Conservation (phyloP, 176 grass and related monocot genomes). For the Lolium perenne region DNA sequence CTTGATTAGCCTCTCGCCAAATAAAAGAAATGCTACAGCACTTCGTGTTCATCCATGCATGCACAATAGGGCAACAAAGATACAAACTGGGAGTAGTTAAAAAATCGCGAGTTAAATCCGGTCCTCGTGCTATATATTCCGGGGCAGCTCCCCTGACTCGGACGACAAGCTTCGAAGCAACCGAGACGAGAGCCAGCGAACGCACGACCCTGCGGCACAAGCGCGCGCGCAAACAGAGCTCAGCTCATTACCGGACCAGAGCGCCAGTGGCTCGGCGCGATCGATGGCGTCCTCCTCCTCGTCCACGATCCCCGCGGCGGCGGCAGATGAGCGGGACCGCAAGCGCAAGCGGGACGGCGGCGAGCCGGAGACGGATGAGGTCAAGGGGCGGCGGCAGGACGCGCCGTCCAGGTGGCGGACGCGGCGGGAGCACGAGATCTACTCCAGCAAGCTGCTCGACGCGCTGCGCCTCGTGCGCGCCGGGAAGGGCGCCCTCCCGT, state of each 20-base stretch:
- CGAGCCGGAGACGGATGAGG: background rate
- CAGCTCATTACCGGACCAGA: background rate
- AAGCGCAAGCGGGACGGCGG: slow-evolving; percentile 41
- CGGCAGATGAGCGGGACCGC: slow-evolving; percentile 17
- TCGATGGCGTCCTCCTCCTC: slow-evolving; percentile 37
- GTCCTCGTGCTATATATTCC: too few relatives aligned
- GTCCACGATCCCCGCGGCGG: background rate
- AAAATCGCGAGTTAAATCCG: too few relatives aligned
- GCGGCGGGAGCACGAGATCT: slow-evolving; percentile 61
- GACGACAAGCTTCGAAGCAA: background rate
- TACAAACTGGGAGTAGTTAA: too few relatives aligned
- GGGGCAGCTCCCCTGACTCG: background rate
- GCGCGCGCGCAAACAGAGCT: background rate
- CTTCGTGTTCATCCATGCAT: background rate
- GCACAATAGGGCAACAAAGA: too few relatives aligned
- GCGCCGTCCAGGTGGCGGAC: slow-evolving; percentile 54
- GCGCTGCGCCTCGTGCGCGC: slow-evolving; percentile 65
- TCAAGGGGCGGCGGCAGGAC: background rate
- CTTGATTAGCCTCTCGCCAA: too few relatives aligned
- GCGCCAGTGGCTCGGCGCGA: background rate
- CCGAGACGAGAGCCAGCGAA: background rate
- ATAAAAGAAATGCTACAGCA: too few relatives aligned
- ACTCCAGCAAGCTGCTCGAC: slow-evolving; percentile 78
- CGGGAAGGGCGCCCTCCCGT: too few relatives aligned
- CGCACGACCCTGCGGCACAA: background rate